Conservation (phyloP, 106 monocot genomes). For the Dioscorea dumetorum region DNA sequence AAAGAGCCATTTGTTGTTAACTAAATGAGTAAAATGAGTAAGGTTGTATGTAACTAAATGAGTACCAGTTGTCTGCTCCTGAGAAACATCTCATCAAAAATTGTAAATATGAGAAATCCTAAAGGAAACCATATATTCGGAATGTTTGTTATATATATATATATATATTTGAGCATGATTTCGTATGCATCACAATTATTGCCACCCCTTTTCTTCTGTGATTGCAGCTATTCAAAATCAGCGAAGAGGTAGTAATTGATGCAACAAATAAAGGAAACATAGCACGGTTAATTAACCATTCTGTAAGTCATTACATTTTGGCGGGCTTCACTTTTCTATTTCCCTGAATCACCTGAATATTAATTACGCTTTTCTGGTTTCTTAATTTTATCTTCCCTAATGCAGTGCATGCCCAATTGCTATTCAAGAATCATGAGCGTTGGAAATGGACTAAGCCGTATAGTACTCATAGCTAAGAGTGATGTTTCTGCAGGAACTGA, state of each 20-base stretch:
- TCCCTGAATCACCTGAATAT: background rate
- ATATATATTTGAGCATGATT: too few relatives aligned
- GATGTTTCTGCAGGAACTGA: slow-evolving; percentile 42
- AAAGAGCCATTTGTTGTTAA: too few relatives aligned
- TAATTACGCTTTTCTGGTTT: background rate
- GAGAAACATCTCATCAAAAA: too few relatives aligned
- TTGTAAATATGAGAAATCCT: too few relatives aligned
- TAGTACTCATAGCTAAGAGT: slow-evolving; percentile 42
- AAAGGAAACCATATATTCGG: too few relatives aligned
- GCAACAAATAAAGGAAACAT: slow-evolving; percentile 26
- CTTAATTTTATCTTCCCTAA: background rate
- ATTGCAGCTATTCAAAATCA: slow-evolving; percentile 21
- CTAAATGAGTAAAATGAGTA: too few relatives aligned
- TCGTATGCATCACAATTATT: too few relatives aligned
- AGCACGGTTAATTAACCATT: slow-evolving; percentile 24
- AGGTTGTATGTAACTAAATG: too few relatives aligned
- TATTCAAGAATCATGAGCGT: slow-evolving; percentile 50
- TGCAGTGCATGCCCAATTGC: slow-evolving; percentile 46
- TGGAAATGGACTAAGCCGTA: slow-evolving; percentile 30
- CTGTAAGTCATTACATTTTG: slow-evolving; percentile 10
- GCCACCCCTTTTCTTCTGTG: too few relatives aligned
- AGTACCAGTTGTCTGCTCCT: too few relatives aligned
- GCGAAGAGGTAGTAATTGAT: slow-evolving; percentile 21
- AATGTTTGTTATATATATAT: too few relatives aligned
- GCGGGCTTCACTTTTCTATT: too few relatives aligned